Evolutionary conservation across 2,329 filamentous ascomycete species (phyloP).

Genomic region (Aspergillus luchuensis): DNA sequence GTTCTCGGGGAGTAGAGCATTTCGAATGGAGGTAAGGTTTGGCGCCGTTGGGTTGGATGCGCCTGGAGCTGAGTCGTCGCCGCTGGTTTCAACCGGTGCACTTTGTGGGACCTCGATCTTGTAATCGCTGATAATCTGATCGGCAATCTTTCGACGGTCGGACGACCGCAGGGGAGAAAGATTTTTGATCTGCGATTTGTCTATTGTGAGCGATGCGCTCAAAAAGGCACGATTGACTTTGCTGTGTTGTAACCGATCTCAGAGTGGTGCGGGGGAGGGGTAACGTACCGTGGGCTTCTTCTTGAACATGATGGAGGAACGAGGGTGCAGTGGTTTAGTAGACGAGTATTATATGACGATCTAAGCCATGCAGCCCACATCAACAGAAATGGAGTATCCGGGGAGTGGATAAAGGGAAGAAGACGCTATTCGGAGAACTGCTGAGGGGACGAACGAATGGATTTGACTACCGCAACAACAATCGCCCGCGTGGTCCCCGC

Average conservation of each 20-base stretch:
- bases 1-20: constrained; percentile 64
- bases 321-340: background rate
- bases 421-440: constrained; percentile 4
- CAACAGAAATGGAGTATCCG: background rate
- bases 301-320: constrained; percentile 57
- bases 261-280: constrained; percentile 31
- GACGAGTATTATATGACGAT: background rate
- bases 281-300: constrained; percentile 60
- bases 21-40: constrained; percentile 56
- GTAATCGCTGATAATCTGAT: constrained; percentile 67
- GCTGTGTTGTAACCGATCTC: background rate
- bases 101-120: constrained; percentile 51
- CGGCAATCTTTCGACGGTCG: constrained; percentile 66
- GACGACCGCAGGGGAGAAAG: constrained; percentile 67
- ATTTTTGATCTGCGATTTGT: constrained; percentile 60
- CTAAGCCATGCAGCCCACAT: background rate
- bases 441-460: constrained; percentile 7
- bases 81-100: constrained; percentile 32
- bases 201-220: background rate
- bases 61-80: constrained; percentile 37
- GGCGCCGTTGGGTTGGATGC: constrained; percentile 49
- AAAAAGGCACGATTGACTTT: constrained; percentile 13
- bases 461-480: constrained; percentile 25
- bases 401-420: background rate
- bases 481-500: constrained; percentile 23